phyloP scores from a whole-genome alignment of 495 filamentous ascomycete genomes.

The Hypomontagnella monticulosa region DNA sequence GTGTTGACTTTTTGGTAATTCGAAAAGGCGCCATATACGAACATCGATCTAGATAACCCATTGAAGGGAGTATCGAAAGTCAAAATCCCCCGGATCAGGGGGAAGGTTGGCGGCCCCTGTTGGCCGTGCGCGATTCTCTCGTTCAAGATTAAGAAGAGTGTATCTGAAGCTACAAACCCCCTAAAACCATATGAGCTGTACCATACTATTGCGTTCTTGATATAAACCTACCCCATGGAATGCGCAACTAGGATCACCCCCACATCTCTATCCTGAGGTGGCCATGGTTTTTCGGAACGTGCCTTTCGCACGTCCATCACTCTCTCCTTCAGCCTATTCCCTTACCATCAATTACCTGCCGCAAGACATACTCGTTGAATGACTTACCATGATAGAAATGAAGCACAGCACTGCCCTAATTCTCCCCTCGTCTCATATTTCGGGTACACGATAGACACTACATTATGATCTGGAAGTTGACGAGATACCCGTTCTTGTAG shows the following conservation, averaged over 20 bases:
- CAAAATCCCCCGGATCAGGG: constrained; percentile 80
- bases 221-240: constrained; percentile 76
- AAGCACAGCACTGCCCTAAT: constrained; percentile 74
- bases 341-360: neutral
- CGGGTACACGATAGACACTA: constrained; percentile 80
- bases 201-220: neutral
- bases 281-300: constrained; percentile 75
- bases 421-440: constrained; percentile 93
- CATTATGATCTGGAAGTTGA: constrained; percentile 75
- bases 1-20: constrained; percentile 82
- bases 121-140: constrained; percentile 46
- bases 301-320: constrained; percentile 89
- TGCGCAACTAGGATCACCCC: constrained; percentile 87
- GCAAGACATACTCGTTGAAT: constrained; percentile 1
- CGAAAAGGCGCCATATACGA: constrained; percentile 89
- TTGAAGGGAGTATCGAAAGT: constrained; percentile 96
- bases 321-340: constrained; percentile 79
- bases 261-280: constrained; percentile 86
- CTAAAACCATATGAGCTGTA: constrained; percentile 34
- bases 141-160: constrained; percentile 67
- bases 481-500: constrained; percentile 72
- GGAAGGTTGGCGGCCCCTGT: constrained; percentile 60
- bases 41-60: constrained; percentile 86
- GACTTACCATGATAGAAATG: constrained; percentile 82
- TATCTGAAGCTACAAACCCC: constrained; percentile 91